Conservation (phyloP, 805 yeast genomes). For the Candida nanaspora region DNA sequence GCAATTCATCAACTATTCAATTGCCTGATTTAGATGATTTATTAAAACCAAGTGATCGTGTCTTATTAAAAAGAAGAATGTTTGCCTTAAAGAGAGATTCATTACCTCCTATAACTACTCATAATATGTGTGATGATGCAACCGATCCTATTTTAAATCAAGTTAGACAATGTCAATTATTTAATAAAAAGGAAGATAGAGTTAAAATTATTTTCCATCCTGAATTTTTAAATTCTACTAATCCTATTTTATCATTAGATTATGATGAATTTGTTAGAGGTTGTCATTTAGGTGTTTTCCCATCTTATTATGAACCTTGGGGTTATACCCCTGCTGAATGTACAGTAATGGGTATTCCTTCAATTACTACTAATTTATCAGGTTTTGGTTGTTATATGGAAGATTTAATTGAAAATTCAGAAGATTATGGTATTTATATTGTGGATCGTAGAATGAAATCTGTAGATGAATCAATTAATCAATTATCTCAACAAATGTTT, state of each 20-base stretch:
- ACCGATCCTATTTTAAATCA: conserved; percentile 88
- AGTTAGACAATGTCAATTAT: conserved; percentile 83
- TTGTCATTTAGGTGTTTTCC: conserved; percentile 96
- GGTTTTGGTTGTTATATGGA: conserved; percentile 99
- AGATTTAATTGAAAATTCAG: conserved; percentile 87
- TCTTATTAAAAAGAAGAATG: conserved; percentile 83
- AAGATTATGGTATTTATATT: conserved; percentile 94
- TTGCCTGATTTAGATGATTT: conserved; percentile 78
- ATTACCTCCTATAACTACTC: conserved; percentile 93
- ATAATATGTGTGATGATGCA: conserved; percentile 90
- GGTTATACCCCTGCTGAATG: conserved; percentile 99
- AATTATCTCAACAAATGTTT: conserved; percentile 82
- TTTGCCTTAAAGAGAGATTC: conserved; percentile 85
- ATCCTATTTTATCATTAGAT: conserved; percentile 88
- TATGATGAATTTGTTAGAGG: conserved; percentile 98
- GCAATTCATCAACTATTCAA: conserved; percentile 36
- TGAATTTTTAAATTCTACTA: conserved; percentile 88
- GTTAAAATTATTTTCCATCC: conserved; percentile 97
- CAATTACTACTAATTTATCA: conserved; percentile 89
- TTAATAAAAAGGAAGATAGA: conserved; percentile 83
- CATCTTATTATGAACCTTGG: conserved; percentile 98
- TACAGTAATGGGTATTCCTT: conserved; percentile 98
- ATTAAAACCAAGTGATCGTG: conserved; percentile 81
- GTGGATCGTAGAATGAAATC: conserved; percentile 91
- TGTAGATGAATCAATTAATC: conserved; percentile 90